Base-by-base conservation (phyloP, 208 protist species). In the Acanthamoeba royreba region DNA sequence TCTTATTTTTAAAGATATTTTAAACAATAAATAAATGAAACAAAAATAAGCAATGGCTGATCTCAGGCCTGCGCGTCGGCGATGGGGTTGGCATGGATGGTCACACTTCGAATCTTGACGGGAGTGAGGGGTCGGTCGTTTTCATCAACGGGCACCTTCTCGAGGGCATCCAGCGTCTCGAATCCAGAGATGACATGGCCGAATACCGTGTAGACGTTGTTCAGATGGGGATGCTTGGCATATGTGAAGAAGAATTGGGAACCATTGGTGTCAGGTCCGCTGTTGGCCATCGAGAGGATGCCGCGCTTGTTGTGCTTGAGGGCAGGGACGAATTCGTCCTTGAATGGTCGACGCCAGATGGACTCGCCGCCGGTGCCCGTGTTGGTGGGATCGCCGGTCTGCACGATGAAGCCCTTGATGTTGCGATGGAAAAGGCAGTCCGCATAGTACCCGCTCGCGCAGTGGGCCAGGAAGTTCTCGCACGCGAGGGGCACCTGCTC, bases 391-490 rank as follows among this genome's bases (percentile, higher is more conserved):
- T 98, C 98, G 42, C 98, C 98, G 40, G 98, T 98, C 94, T 99
- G 98, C 53, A 99, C 97, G 96, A 99, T 99, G 55, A 99, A 98
- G 4, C 95, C 96, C 46, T 98, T 97, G 92, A 99, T 98, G 33
- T 96, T 91, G 99, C 99, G 97, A 96, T 99, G 98, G 95, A 99
- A 99, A 53, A 98, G 97, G 19, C 98, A 86, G 74, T 95, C 96
- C 93, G 99, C 97, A 96, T 99, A 99, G 95, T 99, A 99, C 4
- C 95, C 97, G 92, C 97, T 97, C n/a, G 93, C 81, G 11, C 96
- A 89, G 47, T 99, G 98, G 13, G 96, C 96, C 66, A 96, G 95
- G 96, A 99, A 99, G 97, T 99, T 99, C 77, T 99, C 97, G 0
- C 98, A 97, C 2, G 99, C 98, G 35, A 99, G 98, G 9, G 99